These are phyloP conservation scores for Ramaria sp. DNA, from an alignment of 768 basidiomycete species.

Conservation along the genomic window DNA sequence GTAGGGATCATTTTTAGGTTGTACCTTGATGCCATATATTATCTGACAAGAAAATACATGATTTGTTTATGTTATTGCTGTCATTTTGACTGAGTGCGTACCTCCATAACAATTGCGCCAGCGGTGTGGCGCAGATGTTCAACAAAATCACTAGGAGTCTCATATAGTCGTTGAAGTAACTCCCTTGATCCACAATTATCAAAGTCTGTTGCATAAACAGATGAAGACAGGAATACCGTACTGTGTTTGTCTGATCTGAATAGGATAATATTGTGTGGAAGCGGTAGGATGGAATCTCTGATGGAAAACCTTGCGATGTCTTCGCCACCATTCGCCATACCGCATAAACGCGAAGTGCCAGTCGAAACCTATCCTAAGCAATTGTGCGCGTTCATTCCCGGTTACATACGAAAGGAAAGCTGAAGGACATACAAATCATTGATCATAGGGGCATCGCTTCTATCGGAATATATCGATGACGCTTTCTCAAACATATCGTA, in stretches of 20 bases:
- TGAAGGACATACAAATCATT: neutral
- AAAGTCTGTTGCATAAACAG: neutral
- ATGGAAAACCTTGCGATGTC: slow-evolving; percentile 26
- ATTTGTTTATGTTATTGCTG: too few relatives aligned
- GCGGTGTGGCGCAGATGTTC: slow-evolving; percentile 1
- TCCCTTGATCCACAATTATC: neutral
- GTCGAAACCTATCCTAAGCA: slow-evolving; percentile 26
- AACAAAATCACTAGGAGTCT: slow-evolving; percentile 8
- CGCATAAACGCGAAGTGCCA: slow-evolving; percentile 25
- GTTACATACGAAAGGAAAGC: neutral
- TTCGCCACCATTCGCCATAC: slow-evolving; percentile 28
- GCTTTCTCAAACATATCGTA: slow-evolving; percentile 20
- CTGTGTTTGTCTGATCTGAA: slow-evolving; percentile 23
- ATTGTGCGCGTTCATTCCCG: neutral
- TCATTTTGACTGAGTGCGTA: neutral
- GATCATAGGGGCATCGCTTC: slow-evolving; percentile 10
- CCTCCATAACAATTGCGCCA: slow-evolving; percentile 9
- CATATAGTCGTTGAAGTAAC: slow-evolving; percentile 21
- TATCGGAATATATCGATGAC: slow-evolving; percentile 20
- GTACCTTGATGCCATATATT: slow-evolving; percentile 29
- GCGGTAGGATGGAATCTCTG: slow-evolving; percentile 24
- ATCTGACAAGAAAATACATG: slow-evolving; percentile 12
- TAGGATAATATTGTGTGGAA: slow-evolving; percentile 18
- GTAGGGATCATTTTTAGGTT: slow-evolving; percentile 26
- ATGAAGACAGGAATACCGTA: slow-evolving; percentile 7